phyloP scores from a whole-genome alignment of 2,329 filamentous ascomycete species.

The Calycina herbarum region DNA sequence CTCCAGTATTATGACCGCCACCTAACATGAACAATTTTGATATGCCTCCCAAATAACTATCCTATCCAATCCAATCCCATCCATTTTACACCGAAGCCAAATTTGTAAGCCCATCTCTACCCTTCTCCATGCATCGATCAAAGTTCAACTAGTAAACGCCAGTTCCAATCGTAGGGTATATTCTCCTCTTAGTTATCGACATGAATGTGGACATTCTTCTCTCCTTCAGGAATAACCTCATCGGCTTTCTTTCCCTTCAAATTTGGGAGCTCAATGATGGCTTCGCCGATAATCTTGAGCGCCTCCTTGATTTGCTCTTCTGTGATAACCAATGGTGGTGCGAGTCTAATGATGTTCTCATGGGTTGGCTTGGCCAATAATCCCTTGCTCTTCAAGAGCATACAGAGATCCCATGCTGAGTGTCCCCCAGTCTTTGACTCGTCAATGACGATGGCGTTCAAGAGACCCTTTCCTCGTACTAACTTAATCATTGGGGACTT shows the following conservation, averaged over 20 bases:
- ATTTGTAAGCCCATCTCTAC: too few relatives aligned
- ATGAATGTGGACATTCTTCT: slow-evolving; percentile 62
- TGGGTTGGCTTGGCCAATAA: slow-evolving; percentile 97
- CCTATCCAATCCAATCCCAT: too few relatives aligned
- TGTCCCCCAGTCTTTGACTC: slow-evolving; percentile 82
- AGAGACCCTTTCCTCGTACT: slow-evolving; percentile 86
- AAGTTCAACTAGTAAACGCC: too few relatives aligned
- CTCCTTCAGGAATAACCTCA: slow-evolving; percentile 54
- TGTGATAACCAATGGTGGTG: slow-evolving; percentile 92
- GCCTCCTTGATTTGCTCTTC: slow-evolving; percentile 81
- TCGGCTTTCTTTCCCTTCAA: slow-evolving; percentile 50
- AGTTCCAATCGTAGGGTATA: slow-evolving; percentile 3
- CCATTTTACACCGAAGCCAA: too few relatives aligned
- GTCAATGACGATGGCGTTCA: slow-evolving; percentile 96
- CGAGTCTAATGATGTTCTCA: slow-evolving; percentile 96
- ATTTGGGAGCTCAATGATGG: slow-evolving; percentile 76
- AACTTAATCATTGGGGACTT: slow-evolving; percentile 77
- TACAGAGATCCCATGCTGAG: slow-evolving; percentile 93
- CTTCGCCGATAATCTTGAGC: slow-evolving; percentile 75
- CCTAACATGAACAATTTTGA: too few relatives aligned
- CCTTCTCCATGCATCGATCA: too few relatives aligned
- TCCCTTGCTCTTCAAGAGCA: slow-evolving; percentile 94
- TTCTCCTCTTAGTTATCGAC: slow-evolving; percentile 51
- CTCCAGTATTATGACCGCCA: too few relatives aligned
- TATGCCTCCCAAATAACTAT: too few relatives aligned